Evolutionary conservation across 441 rosid genomes (phyloP).

Genomic region (Sinapis alba): DNA sequence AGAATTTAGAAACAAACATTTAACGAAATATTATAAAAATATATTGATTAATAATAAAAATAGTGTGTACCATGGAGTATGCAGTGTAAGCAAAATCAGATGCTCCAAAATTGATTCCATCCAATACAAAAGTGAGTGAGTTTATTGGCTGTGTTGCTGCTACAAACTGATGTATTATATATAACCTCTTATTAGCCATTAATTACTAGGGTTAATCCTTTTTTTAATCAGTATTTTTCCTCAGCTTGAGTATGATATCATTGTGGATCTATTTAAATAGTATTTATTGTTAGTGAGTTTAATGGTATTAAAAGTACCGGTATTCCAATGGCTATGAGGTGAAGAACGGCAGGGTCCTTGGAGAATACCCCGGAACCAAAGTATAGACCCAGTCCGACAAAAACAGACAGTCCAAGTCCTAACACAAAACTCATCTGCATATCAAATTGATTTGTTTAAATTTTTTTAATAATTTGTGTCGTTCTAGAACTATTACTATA

Average conservation of each 20-base stretch:
- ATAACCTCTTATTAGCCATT: too few relatives aligned
- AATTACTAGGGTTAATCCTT: neutral
- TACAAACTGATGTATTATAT: slow-evolving; percentile 59
- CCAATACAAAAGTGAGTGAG: slow-evolving; percentile 69
- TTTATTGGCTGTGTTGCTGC: slow-evolving; percentile 83
- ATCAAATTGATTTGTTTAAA: neutral
- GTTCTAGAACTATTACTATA: neutral
- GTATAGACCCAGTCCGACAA: slow-evolving; percentile 60
- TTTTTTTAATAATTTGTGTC: neutral
- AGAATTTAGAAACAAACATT: neutral
- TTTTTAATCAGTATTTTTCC: neutral
- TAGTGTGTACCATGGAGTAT: slow-evolving; percentile 57
- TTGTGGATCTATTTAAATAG: neutral
- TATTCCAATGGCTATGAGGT: slow-evolving; percentile 56
- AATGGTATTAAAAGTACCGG: slow-evolving; percentile 46
- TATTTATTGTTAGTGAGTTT: neutral
- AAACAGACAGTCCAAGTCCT: slow-evolving; percentile 60
- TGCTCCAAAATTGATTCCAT: slow-evolving; percentile 77
- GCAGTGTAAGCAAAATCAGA: slow-evolving; percentile 80
- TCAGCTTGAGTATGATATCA: neutral
- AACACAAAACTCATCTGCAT: slow-evolving; percentile 65
- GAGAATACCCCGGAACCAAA: slow-evolving; percentile 70
- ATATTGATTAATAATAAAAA: neutral
- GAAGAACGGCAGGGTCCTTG: slow-evolving; percentile 53
- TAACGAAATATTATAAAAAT: neutral